These are phyloP conservation scores for Saccharomycopsis sp. DNA, from an alignment of 805 yeast species.

Conservation along the genomic window DNA sequence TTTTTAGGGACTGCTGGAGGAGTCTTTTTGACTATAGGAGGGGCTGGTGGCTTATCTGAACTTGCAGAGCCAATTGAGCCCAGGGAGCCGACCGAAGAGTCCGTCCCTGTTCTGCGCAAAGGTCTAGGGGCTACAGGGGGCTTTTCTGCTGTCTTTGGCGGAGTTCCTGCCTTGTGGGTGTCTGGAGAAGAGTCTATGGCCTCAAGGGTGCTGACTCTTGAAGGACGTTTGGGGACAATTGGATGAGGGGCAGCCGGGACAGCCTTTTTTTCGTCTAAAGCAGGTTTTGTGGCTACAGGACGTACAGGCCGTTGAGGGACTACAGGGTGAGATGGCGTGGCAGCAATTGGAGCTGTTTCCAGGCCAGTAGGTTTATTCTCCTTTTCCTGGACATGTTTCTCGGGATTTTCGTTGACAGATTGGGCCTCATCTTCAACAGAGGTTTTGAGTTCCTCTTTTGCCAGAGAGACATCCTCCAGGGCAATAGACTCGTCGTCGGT, in stretches of 20 bases:
- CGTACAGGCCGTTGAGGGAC: background rate
- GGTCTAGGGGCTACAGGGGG: slow-evolving; percentile 5
- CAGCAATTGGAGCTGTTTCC: background rate
- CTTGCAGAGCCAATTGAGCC: slow-evolving; percentile 9
- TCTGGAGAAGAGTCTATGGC: background rate
- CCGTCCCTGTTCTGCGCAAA: background rate
- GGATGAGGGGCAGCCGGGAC: slow-evolving; percentile 4
- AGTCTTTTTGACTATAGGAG: slow-evolving; percentile 18
- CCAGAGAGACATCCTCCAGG: background rate
- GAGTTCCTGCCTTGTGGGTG: background rate
- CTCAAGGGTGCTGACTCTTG: background rate
- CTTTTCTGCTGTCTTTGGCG: slow-evolving; percentile 1
- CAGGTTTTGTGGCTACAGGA: background rate
- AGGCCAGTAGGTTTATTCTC: background rate
- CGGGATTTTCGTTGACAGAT: background rate
- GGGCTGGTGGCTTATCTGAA: background rate
- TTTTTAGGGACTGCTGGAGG: slow-evolving; percentile 74
- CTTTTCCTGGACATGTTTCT: background rate
- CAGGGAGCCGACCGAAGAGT: slow-evolving; percentile 28
- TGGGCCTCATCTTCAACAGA: background rate
- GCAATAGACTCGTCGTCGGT: background rate
- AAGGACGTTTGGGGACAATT: slow-evolving; percentile 4
- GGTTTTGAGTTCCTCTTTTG: background rate
- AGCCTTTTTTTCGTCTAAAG: background rate
- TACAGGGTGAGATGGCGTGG: background rate